Conservation (phyloP, 2,329 filamentous ascomycete genomes). For the Colletotrichum chrysophilum region DNA sequence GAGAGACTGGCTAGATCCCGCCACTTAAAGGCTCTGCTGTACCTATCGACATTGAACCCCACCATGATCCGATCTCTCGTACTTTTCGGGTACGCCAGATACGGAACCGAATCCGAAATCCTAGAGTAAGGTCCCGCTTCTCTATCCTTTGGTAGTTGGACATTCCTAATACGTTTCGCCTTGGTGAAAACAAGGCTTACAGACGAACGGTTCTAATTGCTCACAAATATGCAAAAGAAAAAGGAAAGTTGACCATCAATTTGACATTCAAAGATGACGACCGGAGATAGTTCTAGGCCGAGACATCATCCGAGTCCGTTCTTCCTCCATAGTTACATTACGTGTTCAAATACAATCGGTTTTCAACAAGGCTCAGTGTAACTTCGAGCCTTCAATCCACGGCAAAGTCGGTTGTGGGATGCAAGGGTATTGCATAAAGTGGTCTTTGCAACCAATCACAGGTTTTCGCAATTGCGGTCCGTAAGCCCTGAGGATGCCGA, state of each 20-base stretch:
- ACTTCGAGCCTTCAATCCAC: rapidly evolving
- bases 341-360: too few species aligned
- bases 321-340: too few species aligned
- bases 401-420: background rate
- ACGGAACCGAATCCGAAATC: background rate
- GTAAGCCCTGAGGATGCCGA: background rate
- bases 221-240: too few species aligned
- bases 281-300: too few species aligned
- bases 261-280: too few species aligned
- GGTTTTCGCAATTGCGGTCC: background rate
- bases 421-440: background rate
- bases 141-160: background rate
- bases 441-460: background rate
- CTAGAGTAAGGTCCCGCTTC: background rate
- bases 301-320: too few species aligned
- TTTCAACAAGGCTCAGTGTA: background rate
- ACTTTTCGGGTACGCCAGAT: background rate
- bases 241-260: too few species aligned
- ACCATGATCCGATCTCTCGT: background rate
- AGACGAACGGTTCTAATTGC: too few species aligned
- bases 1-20: background rate
- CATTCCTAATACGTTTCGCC: background rate
- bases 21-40: too few species aligned
- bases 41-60: too few species aligned
- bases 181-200: background rate